Percentiles rank a stretch among this genome's conserved stretches.
Evolutionary conservation across 1,139 yeast species (phyloP).

Genomic region (Candida tropicalis): DNA sequence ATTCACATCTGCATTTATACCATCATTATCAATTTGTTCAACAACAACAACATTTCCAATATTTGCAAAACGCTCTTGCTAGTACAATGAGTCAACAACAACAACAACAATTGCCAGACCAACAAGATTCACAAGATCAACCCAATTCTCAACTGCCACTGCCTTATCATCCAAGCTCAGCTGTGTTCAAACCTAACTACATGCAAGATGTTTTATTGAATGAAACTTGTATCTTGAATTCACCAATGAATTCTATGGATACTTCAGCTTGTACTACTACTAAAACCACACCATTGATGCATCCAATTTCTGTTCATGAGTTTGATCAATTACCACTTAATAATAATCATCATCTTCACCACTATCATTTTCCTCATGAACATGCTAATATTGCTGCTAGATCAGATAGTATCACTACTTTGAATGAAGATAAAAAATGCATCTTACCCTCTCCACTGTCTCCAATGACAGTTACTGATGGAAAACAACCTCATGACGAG

Average conservation of each 20-base stretch:
- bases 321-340: slow-evolving; percentile 1
- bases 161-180: slow-evolving; percentile 3
- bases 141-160: neutral
- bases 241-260: slow-evolving; percentile 7
- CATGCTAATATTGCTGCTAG: neutral
- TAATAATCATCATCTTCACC: neutral
- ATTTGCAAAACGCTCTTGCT: slow-evolving; percentile 10
- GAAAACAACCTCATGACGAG: slow-evolving; percentile 1
- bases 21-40: slow-evolving; percentile 6
- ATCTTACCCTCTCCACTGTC: slow-evolving; percentile 6
- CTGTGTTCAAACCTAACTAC: slow-evolving; percentile 7
- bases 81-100: slow-evolving; percentile 1
- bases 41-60: slow-evolving; percentile 9
- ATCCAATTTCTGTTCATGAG: neutral
- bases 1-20: slow-evolving; percentile 2
- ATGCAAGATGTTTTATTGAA: slow-evolving; percentile 9
- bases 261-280: slow-evolving; percentile 5
- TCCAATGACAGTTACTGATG: neutral
- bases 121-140: neutral
- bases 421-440: neutral
- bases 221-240: slow-evolving; percentile 4
- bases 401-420: neutral
- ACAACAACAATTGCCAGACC: neutral
- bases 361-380: neutral
- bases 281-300: slow-evolving; percentile 6